Base-by-base conservation (phyloP, 2,329 filamentous ascomycete genomes). In the Coniella lustricola region DNA sequence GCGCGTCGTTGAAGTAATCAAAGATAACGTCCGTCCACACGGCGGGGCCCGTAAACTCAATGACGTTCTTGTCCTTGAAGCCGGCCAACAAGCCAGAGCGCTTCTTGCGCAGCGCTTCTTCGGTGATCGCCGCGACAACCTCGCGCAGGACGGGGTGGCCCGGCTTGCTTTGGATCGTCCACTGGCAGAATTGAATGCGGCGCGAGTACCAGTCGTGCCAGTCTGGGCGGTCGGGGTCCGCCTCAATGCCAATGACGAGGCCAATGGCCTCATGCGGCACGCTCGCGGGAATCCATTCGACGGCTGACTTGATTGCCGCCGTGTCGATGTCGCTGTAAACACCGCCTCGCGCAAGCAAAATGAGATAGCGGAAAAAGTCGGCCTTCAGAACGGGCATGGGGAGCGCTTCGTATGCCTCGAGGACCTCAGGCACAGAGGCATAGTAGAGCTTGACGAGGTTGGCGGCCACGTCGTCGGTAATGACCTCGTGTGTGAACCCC, bases 191-290 rank as follows among this genome's bases (percentile, higher is more conserved):
- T 64, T 97, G 93, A 53, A 98, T 90, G 55, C 91, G 81, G 51
- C 93, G 85, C 55, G 89, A 93, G 72, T 97, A 98, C 93, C 91
- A 97, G 1, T 95, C 74, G 32, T 81, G 77, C 93, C 93, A 98
- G 65, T 98, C 93, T 3, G 81, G 79, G 41, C 93, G 81, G 66
- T 97, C 90, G 0, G 93, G 90, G 62, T 98, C 93, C 4, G 93
- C 93, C 71, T 98, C 93, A 56, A 98, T 96, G 51, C 93, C 93
- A 60, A 97, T 77, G 34, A 98, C 84, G 54, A 98, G 75, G 9
- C 93, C 93, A 57, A 97, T 78, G 2, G 82, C 79, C 54, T 84
- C 81, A 54, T 82, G 79, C 41, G 91, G 84, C 36, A 97, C 84
- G 36, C 81, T 76, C 2, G 79, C 66, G 1, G 93, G 91, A 9